Percentiles rank a stretch among this genome's conserved stretches.
Evolutionary conservation across 208 protist species (phyloP).

Genomic region (Wallacemonas collosoma): DNA sequence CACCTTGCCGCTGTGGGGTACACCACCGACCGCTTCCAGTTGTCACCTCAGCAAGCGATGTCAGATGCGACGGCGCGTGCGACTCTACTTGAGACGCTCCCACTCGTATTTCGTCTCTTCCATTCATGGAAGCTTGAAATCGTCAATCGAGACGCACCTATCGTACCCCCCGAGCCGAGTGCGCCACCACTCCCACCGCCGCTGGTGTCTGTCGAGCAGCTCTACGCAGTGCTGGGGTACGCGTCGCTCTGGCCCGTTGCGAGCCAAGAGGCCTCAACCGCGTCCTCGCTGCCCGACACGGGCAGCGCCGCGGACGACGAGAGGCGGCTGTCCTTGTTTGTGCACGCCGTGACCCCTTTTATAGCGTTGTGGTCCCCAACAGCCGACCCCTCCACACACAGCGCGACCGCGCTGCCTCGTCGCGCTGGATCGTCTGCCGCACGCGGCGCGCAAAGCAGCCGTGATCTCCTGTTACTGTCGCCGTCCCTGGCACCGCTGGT

Average conservation of each 20-base stretch:
- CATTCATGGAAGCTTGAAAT: no score
- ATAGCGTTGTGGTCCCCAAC: slow-evolving; percentile 25
- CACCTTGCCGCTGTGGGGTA: no score
- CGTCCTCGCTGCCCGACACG: background rate
- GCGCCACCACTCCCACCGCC: background rate
- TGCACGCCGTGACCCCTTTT: slow-evolving; percentile 34
- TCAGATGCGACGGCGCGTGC: no score
- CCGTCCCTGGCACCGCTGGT: slow-evolving; percentile 8
- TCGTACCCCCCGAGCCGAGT: no score
- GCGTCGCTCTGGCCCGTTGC: background rate
- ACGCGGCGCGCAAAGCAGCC: no score
- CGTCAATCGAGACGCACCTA: no score
- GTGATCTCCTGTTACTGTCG: background rate
- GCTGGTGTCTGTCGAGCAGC: background rate
- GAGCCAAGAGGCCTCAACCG: background rate
- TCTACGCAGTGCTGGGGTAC: slow-evolving; percentile 8
- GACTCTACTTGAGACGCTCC: no score
- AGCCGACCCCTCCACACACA: background rate
- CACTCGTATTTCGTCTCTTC: no score
- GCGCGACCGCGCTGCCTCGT: background rate
- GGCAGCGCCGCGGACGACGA: background rate
- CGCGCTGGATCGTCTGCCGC: no score
- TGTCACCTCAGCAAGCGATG: no score
- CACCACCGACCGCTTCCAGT: no score
- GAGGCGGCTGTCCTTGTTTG: background rate